These are phyloP conservation scores for Stagonosporopsis rhizophila DNA, from an alignment of 2,329 filamentous ascomycete genomes.

Conservation along the genomic window DNA sequence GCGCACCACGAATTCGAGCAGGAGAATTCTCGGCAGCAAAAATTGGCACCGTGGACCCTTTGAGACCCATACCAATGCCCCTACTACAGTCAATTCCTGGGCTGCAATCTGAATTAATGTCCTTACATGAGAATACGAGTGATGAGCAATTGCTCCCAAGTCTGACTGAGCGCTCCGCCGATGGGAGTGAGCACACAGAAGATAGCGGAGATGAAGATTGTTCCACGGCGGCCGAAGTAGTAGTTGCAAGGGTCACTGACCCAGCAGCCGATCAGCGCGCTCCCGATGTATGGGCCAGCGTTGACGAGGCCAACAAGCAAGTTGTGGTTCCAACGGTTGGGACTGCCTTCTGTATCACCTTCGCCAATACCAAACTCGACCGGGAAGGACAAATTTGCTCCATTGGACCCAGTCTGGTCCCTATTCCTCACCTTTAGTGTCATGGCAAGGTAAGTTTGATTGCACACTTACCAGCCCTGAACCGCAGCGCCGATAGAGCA, in stretches of 20 bases:
- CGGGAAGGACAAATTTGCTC: conserved; percentile 67
- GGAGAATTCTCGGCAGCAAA: conserved; percentile 57
- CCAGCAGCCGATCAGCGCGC: conserved; percentile 39
- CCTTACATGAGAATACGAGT: conserved; percentile 29
- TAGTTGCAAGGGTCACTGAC: conserved; percentile 39
- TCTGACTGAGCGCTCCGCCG: conserved; percentile 31
- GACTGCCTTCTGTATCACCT: conserved; percentile 21
- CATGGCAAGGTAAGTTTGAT: too few species aligned
- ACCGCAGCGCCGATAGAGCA: conserved; percentile 73
- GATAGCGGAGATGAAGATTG: conserved; percentile 38
- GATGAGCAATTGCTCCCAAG: conserved; percentile 33
- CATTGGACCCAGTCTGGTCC: conserved; percentile 64
- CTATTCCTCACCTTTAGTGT: conserved; percentile 29
- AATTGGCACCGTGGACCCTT: conserved; percentile 52
- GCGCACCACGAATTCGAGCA: conserved; percentile 54
- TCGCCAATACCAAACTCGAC: conserved; percentile 56
- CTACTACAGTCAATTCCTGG: neutral
- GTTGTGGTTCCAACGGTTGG: conserved; percentile 26
- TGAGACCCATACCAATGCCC: conserved; percentile 40
- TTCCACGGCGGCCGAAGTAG: conserved; percentile 36
- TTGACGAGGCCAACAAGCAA: conserved; percentile 28
- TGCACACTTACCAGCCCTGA: conserved; percentile 24
- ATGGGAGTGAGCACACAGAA: conserved; percentile 37
- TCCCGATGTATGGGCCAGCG: conserved; percentile 39
- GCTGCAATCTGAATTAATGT: neutral